Conservation (phyloP, 495 filamentous ascomycete genomes). For the Saxophila tyrrhenica region DNA sequence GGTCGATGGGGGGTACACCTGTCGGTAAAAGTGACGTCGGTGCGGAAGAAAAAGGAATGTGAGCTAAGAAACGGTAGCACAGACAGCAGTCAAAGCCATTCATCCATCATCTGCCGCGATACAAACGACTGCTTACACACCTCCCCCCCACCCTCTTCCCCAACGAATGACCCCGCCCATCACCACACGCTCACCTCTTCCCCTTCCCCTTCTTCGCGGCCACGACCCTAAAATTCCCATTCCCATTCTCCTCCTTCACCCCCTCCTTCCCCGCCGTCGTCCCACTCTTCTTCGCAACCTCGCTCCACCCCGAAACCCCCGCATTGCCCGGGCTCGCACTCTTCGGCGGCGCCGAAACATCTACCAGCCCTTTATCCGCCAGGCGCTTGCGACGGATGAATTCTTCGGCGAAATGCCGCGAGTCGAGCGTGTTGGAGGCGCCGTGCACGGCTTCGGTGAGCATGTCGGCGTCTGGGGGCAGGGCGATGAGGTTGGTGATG, state of each 20-base stretch:
- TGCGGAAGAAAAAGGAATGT: background rate
- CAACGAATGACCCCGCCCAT: background rate
- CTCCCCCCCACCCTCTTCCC: background rate
- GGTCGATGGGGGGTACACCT: background rate
- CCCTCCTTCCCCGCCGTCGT: slow-evolving; percentile 62
- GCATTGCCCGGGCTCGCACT: slow-evolving; percentile 24
- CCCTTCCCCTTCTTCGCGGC: slow-evolving; percentile 79
- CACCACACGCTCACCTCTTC: slow-evolving; percentile 27
- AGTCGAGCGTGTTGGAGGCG: slow-evolving; percentile 75
- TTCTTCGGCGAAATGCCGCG: slow-evolving; percentile 85
- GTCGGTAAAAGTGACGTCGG: background rate
- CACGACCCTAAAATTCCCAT: slow-evolving; percentile 67
- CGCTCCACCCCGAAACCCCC: slow-evolving; percentile 72
- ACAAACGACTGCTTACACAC: too few relatives aligned
- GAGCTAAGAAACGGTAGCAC: background rate
- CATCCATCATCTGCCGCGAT: too few relatives aligned
- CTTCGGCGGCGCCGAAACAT: slow-evolving; percentile 29
- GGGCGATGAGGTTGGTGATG: slow-evolving; percentile 56
- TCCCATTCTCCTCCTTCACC: slow-evolving; percentile 39
- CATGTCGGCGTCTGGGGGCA: slow-evolving; percentile 66
- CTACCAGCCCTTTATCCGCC: slow-evolving; percentile 76
- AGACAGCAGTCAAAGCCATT: too few relatives aligned
- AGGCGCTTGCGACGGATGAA: slow-evolving; percentile 85
- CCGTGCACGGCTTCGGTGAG: slow-evolving; percentile 83
- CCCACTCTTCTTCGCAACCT: slow-evolving; percentile 97